A percentile compares a stretch with the other conserved stretches of the same genome.
phyloP scores from a whole-genome alignment of 164 flowering plant genomes.

The Macadamia tetraphylla region DNA sequence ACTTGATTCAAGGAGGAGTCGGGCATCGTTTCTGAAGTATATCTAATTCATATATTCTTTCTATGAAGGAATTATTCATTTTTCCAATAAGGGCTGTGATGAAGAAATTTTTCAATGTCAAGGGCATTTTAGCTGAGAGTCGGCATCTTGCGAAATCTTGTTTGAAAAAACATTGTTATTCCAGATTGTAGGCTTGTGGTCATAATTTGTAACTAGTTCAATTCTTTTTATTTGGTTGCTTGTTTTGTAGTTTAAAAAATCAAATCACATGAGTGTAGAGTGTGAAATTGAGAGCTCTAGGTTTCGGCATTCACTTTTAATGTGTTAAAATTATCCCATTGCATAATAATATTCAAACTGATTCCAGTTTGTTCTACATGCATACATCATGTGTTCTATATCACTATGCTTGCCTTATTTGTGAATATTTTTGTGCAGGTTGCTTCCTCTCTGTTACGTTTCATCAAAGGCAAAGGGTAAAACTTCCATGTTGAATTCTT shows the following conservation, averaged over 20 bases:
- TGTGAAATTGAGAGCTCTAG: neutral
- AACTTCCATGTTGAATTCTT: neutral
- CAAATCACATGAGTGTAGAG: neutral
- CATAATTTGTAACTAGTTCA: neutral
- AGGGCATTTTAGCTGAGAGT: neutral
- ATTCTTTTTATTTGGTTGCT: neutral
- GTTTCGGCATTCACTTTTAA: neutral
- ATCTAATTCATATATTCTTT: no score
- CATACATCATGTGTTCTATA: neutral
- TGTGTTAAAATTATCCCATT: neutral
- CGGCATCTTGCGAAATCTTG: neutral
- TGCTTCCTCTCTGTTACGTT: slow-evolving; percentile 61
- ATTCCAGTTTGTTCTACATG: neutral
- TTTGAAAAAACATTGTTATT: neutral
- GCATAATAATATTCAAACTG: neutral
- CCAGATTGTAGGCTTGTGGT: neutral
- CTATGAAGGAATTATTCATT: no score
- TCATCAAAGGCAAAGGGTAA: slow-evolving; percentile 75
- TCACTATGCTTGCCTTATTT: slow-evolving; percentile 1
- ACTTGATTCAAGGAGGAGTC: no score
- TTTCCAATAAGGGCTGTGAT: neutral
- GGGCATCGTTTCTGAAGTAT: no score
- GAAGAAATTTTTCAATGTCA: neutral
- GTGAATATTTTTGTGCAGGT: slow-evolving; percentile 40
- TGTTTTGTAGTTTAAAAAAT: neutral